Percentiles rank a stretch among this genome's conserved stretches.
These are phyloP conservation scores for Podila horticola DNA, from an alignment of 192 early-diverging fungal genomes.

Conservation along the genomic window DNA sequence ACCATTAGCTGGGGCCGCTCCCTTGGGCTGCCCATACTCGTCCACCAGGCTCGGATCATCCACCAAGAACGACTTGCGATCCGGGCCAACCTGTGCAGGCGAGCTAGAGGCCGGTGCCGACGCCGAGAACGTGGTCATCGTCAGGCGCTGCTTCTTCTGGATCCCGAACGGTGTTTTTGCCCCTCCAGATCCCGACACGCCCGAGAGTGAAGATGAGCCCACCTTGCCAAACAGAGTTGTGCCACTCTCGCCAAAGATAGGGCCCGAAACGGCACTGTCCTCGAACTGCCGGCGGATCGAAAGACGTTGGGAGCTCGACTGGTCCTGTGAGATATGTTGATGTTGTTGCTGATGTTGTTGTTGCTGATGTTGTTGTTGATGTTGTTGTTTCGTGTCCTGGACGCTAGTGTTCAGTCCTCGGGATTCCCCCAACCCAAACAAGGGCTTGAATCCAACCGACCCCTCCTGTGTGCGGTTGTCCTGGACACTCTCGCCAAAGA, in stretches of 20 bases:
- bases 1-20: background rate
- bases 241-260: background rate
- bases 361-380: slow-evolving; percentile 13
- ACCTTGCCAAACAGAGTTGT: background rate
- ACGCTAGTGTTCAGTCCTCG: slow-evolving; percentile 10
- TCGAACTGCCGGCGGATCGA: background rate
- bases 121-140: background rate
- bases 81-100: background rate
- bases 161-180: background rate
- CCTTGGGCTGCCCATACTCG: background rate
- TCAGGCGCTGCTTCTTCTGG: slow-evolving; percentile 1
- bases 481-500: background rate
- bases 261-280: background rate
- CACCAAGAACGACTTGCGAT: slow-evolving; percentile 2
- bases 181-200: background rate
- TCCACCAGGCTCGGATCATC: background rate
- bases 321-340: slow-evolving; percentile 8
- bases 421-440: slow-evolving; percentile 28
- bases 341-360: slow-evolving; percentile 3
- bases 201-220: background rate
- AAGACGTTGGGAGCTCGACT: background rate
- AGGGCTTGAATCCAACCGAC: slow-evolving; percentile 34
- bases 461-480: slow-evolving; percentile 3
- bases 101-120: background rate
- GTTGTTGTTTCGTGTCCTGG: background rate